Percentiles rank a stretch among this genome's conserved stretches.
Evolutionary conservation across 2,329 filamentous ascomycete species (phyloP).

Genomic region (Cladosporium halotolerans): DNA sequence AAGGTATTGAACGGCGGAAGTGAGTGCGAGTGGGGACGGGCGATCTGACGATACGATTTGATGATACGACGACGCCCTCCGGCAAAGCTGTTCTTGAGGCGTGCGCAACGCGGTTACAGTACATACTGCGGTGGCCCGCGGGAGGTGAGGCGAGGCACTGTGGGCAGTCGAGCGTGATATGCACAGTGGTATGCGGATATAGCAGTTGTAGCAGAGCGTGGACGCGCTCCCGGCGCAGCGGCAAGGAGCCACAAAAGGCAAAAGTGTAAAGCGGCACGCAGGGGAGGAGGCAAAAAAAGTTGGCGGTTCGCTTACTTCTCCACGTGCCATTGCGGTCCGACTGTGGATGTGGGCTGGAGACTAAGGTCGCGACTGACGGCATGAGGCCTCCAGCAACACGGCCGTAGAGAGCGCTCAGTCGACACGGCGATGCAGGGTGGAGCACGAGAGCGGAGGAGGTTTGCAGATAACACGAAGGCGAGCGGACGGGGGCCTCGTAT

Average conservation of each 20-base stretch:
- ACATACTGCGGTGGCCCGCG: no score
- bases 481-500: neutral
- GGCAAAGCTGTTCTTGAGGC: no score
- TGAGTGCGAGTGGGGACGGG: no score
- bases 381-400: neutral
- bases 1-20: no score
- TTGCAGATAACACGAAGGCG: neutral
- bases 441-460: neutral
- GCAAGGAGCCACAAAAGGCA: neutral
- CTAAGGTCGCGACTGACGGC: no score
- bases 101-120: no score
- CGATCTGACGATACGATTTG: no score
- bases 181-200: no score
- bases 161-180: no score
- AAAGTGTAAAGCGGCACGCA: slow-evolving; percentile 7
- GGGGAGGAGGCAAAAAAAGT: slow-evolving; percentile 8
- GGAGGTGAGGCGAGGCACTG: no score
- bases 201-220: no score
- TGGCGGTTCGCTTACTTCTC: neutral
- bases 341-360: neutral
- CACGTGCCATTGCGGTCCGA: slow-evolving; percentile 1
- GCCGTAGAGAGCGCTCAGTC: neutral
- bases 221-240: neutral
- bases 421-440: neutral
- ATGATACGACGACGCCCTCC: no score